A percentile compares a stretch with the other conserved stretches of the same genome.
These are phyloP conservation scores for Favolaschia claudopus DNA, from an alignment of 768 basidiomycete genomes.

Conservation along the genomic window DNA sequence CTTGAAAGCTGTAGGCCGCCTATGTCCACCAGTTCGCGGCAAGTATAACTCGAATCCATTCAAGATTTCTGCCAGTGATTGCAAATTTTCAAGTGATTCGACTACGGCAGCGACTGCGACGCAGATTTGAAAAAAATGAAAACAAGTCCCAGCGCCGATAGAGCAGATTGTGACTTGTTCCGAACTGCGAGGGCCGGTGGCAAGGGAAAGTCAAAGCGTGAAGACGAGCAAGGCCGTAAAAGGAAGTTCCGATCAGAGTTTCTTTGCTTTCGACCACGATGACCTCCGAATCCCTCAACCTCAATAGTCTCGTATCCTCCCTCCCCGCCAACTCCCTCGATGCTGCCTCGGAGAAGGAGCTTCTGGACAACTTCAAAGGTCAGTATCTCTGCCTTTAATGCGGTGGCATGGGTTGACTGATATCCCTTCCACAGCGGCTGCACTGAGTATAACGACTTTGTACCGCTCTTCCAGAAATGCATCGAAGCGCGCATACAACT, in stretches of 20 bases:
- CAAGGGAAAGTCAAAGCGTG: no score
- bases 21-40: no score
- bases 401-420: slow-evolving; percentile 25
- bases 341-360: slow-evolving; percentile 71
- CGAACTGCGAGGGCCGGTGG: no score
- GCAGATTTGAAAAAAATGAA: no score
- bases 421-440: slow-evolving; percentile 64
- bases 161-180: no score
- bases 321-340: slow-evolving; percentile 77
- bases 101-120: no score
- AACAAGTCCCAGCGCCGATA: no score
- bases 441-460: slow-evolving; percentile 83
- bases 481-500: slow-evolving; percentile 82
- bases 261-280: slow-evolving; percentile 62
- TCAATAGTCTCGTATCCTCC: slow-evolving; percentile 80
- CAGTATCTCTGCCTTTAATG: neutral
- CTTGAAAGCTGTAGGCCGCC: no score
- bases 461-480: slow-evolving; percentile 81
- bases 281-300: slow-evolving; percentile 74
- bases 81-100: no score
- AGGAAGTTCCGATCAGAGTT: slow-evolving; percentile 19
- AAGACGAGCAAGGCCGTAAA: neutral
- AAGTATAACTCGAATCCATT: no score
- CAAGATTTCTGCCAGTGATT: no score
- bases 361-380: slow-evolving; percentile 87